Evolutionary conservation across 352 stramenopile species (phyloP), one percentile per base, ranked within the genome.

Genomic region (Pythium monospermum): DNA sequence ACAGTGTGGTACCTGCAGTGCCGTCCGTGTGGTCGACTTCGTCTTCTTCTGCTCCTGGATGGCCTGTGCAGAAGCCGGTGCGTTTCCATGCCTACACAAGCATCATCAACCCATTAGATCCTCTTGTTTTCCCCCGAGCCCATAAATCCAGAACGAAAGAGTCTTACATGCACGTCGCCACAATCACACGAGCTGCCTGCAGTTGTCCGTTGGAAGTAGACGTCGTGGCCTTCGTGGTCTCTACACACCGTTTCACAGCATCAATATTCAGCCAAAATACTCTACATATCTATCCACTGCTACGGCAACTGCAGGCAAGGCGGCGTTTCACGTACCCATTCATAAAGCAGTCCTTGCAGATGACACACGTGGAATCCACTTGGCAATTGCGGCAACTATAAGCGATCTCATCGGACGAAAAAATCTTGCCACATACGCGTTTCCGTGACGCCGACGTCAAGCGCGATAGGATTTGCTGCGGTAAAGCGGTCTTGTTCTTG

Each of bases 311-410:
- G n/a, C n/a, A n/a, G n/a, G n/a, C n/a, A n/a, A 40, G 35, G 15
- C 12, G 32, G 42, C n/a, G 27, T 31, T 21, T 25, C 6, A 42
- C 65, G 40, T 68, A 85, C 73, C 84, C 89, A 28, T 84, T 66
- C 37, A 79, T 85, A 54, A 93, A 94, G 55, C 84, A 94, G 23
- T 90, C 76, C 53, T 89, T 86, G 57, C 84, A 94, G 50, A 87
- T 92, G 25, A 92, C 83, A 44, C 81, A 92, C 19, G 83, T 90
- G 35, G 81, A 83, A 50, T 94, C 83, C 7, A 91, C 54, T 48
- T 94, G 81, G 65, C 83, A 94, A 55, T 91, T 85, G 47, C 83
- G 83, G 55, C 83, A 94, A 53, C 83, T 94, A 63, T 94, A 94
- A 30, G 82, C 76, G 39, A 94, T 85, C 64, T 94, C 83, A 46